Evolutionary conservation across 2,329 filamentous ascomycete genomes (phyloP).

Genomic region (Chrysosporium queenslandicum): DNA sequence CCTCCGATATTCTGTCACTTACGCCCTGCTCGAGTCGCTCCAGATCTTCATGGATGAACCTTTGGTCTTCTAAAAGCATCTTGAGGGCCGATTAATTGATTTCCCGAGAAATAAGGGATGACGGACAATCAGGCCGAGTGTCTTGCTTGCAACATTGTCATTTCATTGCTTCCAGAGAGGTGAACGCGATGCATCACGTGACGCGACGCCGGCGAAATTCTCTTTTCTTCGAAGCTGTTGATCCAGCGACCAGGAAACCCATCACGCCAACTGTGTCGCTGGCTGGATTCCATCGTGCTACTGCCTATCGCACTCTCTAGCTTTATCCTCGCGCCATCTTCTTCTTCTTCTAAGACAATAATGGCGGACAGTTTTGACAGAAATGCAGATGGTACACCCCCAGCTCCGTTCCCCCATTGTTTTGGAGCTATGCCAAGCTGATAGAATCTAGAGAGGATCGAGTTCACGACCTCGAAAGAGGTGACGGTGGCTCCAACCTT

Average conservation of each 20-base stretch:
- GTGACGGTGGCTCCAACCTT: conserved; percentile 87
- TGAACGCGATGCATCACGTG: not conserved
- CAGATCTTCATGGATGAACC: conserved; percentile 89
- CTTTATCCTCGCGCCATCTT: not conserved
- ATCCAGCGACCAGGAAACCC: not conserved
- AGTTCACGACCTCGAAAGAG: conserved; percentile 97
- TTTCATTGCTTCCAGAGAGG: too few species aligned
- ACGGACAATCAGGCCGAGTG: too few species aligned
- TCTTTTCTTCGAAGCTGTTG: not conserved
- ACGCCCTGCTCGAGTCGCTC: conserved; percentile 93
- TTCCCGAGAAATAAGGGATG: not conserved
- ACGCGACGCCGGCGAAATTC: not conserved
- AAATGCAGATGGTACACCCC: conserved; percentile 57
- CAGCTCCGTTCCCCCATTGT: not conserved
- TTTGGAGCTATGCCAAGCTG: not conserved
- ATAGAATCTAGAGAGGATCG: conserved; percentile 63
- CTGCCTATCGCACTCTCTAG: conserved; percentile 1
- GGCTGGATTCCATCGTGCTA: not conserved
- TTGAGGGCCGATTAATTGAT: conserved; percentile 12
- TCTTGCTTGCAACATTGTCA: too few species aligned
- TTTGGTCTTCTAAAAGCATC: conserved; percentile 86
- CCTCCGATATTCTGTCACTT: conserved; percentile 76
- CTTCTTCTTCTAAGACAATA: conserved; percentile 27
- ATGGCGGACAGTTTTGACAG: conserved; percentile 94
- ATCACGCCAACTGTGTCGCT: not conserved